Percentiles rank a stretch among this genome's conserved stretches.
These are phyloP conservation scores for Aspergillus sp. DNA, from an alignment of 2,329 filamentous ascomycete genomes.

Conservation along the genomic window DNA sequence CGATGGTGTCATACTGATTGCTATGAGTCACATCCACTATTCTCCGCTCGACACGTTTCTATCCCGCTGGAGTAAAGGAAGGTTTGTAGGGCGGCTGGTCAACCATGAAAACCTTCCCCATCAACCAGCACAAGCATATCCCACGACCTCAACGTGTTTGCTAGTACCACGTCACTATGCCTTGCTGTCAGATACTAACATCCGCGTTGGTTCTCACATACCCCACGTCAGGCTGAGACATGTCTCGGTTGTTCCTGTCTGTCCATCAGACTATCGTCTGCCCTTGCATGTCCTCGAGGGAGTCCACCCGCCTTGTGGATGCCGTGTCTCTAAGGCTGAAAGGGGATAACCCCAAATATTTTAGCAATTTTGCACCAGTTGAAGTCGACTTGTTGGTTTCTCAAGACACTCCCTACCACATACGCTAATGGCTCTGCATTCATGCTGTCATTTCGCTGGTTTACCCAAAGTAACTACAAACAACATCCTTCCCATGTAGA, in stretches of 20 bases:
- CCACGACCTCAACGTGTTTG: neutral
- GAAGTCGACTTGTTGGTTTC: too few species aligned
- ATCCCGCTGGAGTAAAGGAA: neutral
- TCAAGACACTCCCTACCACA: too few species aligned
- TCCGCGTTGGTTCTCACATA: neutral
- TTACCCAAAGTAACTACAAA: too few species aligned
- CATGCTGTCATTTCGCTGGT: too few species aligned
- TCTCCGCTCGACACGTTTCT: neutral
- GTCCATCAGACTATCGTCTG: neutral
- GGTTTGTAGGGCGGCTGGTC: neutral
- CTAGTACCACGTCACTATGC: neutral
- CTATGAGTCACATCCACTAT: neutral
- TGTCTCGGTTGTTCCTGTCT: neutral
- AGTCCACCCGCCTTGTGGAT: neutral
- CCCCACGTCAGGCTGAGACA: neutral
- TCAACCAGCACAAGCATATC: neutral
- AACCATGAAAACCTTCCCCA: slow-evolving; percentile 1
- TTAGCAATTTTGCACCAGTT: neutral
- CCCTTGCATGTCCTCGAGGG: neutral
- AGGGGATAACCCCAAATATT: neutral
- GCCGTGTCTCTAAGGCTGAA: neutral
- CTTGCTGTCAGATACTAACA: neutral
- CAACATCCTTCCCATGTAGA: too few species aligned
- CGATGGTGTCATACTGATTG: neutral
- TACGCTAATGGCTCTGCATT: too few species aligned